Percentiles rank a stretch among this genome's conserved stretches.
phyloP scores from a whole-genome alignment of 2,329 filamentous ascomycete genomes.

The Microdochium nivale region DNA sequence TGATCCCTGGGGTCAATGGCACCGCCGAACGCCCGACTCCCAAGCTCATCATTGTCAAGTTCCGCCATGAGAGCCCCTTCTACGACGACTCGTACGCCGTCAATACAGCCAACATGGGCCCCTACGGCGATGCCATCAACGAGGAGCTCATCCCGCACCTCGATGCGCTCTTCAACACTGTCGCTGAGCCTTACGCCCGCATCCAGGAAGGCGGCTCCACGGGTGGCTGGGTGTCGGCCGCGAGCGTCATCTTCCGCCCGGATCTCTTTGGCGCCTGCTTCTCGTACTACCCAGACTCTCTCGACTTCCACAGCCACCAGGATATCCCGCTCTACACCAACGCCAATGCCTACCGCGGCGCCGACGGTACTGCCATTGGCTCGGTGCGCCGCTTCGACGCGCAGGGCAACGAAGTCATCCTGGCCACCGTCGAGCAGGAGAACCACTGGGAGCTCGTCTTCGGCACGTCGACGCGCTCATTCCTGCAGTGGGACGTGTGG shows the following conservation, averaged over 20 bases:
- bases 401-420: slow-evolving; percentile 3
- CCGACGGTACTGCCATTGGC: slow-evolving; percentile 5
- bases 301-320: slow-evolving; percentile 11
- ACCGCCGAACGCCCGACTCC: slow-evolving; percentile 6
- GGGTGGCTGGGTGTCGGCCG: slow-evolving; percentile 11
- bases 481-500: slow-evolving; percentile 13
- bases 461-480: slow-evolving; percentile 11
- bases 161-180: slow-evolving; percentile 10
- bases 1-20: slow-evolving; percentile 4
- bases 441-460: slow-evolving; percentile 15
- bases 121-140: slow-evolving; percentile 13
- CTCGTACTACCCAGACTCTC: slow-evolving; percentile 12
- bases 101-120: slow-evolving; percentile 12
- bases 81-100: slow-evolving; percentile 14
- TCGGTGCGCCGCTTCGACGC: slow-evolving; percentile 8
- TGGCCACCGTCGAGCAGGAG: slow-evolving; percentile 9
- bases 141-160: slow-evolving; percentile 13
- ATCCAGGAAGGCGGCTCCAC: slow-evolving; percentile 14
- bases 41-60: slow-evolving; percentile 11
- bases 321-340: slow-evolving; percentile 11
- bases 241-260: slow-evolving; percentile 10
- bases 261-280: slow-evolving; percentile 15
- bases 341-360: slow-evolving; percentile 9
- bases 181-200: slow-evolving; percentile 10
- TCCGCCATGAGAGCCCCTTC: slow-evolving; percentile 12